Evolutionary conservation across 2,329 filamentous ascomycete genomes (phyloP), one percentile per base, ranked within the genome.

Genomic region (Fusarium camptoceras): DNA sequence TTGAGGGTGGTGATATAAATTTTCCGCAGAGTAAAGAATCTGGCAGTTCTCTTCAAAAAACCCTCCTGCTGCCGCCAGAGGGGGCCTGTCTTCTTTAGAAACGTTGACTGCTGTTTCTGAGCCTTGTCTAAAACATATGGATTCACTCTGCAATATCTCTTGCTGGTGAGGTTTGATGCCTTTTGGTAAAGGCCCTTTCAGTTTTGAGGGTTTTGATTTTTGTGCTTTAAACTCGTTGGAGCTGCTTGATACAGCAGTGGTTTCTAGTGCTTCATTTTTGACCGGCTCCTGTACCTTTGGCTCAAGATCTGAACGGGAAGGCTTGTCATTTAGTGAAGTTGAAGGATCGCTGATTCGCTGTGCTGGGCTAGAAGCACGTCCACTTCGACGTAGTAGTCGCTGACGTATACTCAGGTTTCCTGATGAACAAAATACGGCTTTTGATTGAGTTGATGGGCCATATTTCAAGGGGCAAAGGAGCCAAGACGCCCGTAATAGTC

Each of bases 1-100:
- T 72, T 82, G 75, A 30, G 81, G 81, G 63, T 89, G 81, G 73
- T 86, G 75, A 55, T 83, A 81, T 66, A 87, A 83, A 46, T 76
- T 73, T 39, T 81, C 81, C 20, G 84, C 84, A 18, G 84, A 84
- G 80, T 87, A 87, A 68, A 88, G 81, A 67, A 86, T 84, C 6
- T 66, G 64, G 41, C 75, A 78, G 39, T 59, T 58, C 5, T 76
- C 66, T 41, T 66, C 63, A 70, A 81, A 81, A 72, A 81, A 82
- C 31, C 71, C 73, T 39, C 71, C 72, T 2, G 78, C 78, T 22
- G 73, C 64, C 39, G 68, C 68, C 14, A 80, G 59, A 25, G 74
- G 63, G n/a, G 70, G 70, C 15, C 55, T 66, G 15, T 78, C 73
- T 14, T 66, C 56, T 27, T 71, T 72, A n/a, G 59, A 55, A 14